Evolutionary conservation across 306 rosid species (phyloP), one percentile per base, ranked within the genome.

Genomic region (Alnus glutinosa): DNA sequence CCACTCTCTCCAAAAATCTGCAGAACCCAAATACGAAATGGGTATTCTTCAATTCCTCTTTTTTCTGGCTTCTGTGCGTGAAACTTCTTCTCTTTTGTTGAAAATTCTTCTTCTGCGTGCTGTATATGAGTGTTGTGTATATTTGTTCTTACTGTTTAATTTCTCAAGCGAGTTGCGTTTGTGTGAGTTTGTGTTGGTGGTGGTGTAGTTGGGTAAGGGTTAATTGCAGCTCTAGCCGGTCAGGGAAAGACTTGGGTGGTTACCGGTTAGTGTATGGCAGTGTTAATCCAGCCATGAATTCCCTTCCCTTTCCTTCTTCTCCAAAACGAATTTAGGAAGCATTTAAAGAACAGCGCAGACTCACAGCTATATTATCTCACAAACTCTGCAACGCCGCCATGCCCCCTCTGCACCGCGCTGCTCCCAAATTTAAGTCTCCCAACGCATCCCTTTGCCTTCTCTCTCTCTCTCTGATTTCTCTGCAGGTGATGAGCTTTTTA

Each of bases 361-460:
- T 83, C 79, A 79, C 85, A 86, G 68, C 77, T 61, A 28, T 0
- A 10, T 28, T 42, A 16, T 67, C 71, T 58, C 58, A 36, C 85
- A 87, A 64, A 71, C 78, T 63, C 86, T 87, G 90, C 85, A 81
- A 92, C 98, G 98, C 98, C 98, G 97, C 96, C 97, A 92, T 89
- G 86, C 83, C 82, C 88, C 75, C 85, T 14, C 89, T 86, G 87
- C 87, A 51, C 83, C 70, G 77, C 49, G 83, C 75, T 75, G 78
- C 84, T 54, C 84, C 82, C 77, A 74, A 66, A 88, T 88, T 92
- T 87, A 90, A 88, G 86, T 80, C 82, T 37, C 51, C 42, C 79
- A 42, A 39, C 18, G 55, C 72, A 36, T 70, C 74, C 71, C 70
- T 73, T 30, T 72, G 19, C 71, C 23, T 34, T 74, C 66, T 69